These are phyloP conservation scores for Xylaria acuta DNA, from an alignment of 495 filamentous ascomycete species.

Conservation along the genomic window DNA sequence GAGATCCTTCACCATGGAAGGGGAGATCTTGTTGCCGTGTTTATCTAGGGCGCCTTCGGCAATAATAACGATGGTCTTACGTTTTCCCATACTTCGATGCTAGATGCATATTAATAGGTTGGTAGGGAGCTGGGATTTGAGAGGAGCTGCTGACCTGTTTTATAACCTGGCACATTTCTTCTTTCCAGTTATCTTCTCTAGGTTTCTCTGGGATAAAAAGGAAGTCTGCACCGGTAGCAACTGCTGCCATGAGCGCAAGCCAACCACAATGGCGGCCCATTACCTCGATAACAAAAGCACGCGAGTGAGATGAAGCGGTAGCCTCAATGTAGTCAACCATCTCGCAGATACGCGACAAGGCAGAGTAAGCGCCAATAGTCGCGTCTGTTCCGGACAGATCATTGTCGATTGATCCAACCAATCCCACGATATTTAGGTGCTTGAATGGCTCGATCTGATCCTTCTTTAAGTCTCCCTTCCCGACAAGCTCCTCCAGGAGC, in stretches of 20 bases:
- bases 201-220: slow-evolving; percentile 97
- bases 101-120: slow-evolving; percentile 50
- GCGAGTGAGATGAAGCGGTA: slow-evolving; percentile 93
- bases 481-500: slow-evolving; percentile 81
- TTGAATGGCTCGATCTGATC: slow-evolving; percentile 75
- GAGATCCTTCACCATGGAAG: slow-evolving; percentile 81
- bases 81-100: slow-evolving; percentile 91
- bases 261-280: slow-evolving; percentile 99
- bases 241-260: slow-evolving; percentile 95
- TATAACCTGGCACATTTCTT: slow-evolving; percentile 85
- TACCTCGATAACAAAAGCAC: slow-evolving; percentile 97
- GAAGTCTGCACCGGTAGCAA: slow-evolving; percentile 95
- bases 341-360: slow-evolving; percentile 88
- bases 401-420: slow-evolving; percentile 98
- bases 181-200: slow-evolving; percentile 82
- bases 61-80: slow-evolving; percentile 97
- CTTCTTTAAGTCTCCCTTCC: slow-evolving; percentile 67
- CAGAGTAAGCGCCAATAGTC: slow-evolving; percentile 96
- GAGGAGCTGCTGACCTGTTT: slow-evolving; percentile 63
- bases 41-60: slow-evolving; percentile 93
- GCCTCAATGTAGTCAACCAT: slow-evolving; percentile 96
- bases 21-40: slow-evolving; percentile 82
- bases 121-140: not conserved
- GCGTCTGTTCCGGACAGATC: slow-evolving; percentile 97
- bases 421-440: slow-evolving; percentile 91